Percentiles rank a stretch among this genome's conserved stretches.
Evolutionary conservation across 169 alveolate genomes (phyloP).

Genomic region (Eimeria zaria): DNA sequence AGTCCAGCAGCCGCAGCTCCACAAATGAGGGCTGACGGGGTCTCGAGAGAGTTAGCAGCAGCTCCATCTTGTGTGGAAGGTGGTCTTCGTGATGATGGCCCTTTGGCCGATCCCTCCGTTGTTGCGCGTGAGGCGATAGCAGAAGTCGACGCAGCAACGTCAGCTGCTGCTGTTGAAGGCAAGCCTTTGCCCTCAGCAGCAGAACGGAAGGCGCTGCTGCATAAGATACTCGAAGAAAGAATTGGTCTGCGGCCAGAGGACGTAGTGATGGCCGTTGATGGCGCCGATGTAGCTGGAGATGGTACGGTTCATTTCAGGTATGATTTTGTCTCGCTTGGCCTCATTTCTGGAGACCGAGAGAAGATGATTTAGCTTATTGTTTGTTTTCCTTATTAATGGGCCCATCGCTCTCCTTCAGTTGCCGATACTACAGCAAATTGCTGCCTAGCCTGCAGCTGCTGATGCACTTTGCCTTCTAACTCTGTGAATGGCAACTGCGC

Average conservation of each 20-base stretch:
- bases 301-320: slow-evolving; percentile 92
- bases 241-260: slow-evolving; percentile 86
- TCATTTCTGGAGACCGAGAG: background rate
- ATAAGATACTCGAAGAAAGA: background rate
- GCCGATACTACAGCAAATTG: background rate
- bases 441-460: background rate
- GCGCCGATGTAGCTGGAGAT: slow-evolving; percentile 92
- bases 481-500: background rate
- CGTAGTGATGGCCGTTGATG: slow-evolving; percentile 90
- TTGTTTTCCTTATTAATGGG: background rate
- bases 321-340: slow-evolving; percentile 17
- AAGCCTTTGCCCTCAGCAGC: slow-evolving; percentile 42
- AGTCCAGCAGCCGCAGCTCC: background rate
- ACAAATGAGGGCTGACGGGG: background rate
- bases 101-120: slow-evolving; percentile 25
- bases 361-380: background rate
- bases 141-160: slow-evolving; percentile 17
- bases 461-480: background rate
- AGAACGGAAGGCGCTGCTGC: slow-evolving; percentile 35
- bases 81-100: background rate
- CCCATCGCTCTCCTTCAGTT: background rate
- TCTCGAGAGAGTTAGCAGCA: background rate
- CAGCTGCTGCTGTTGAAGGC: slow-evolving; percentile 58
- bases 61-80: background rate
- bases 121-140: slow-evolving; percentile 47